These are phyloP conservation scores for Cucurbita moschata DNA, from an alignment of 306 rosid genomes.

Conservation along the genomic window DNA sequence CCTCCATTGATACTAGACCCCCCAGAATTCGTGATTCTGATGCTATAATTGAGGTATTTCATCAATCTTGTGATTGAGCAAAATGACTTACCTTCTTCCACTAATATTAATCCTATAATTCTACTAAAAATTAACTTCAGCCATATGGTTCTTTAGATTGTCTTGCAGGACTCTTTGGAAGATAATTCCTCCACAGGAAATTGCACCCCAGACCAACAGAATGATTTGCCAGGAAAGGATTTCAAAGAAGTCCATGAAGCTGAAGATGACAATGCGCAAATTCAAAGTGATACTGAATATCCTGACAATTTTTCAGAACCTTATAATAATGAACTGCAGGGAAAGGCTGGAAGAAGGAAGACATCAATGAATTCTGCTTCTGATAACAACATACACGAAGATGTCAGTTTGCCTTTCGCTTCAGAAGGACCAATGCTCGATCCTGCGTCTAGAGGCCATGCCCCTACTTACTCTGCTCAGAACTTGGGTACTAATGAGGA, in stretches of 20 bases:
- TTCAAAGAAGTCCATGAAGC: constrained; percentile 31
- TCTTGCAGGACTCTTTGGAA: constrained; percentile 72
- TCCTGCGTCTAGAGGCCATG: constrained; percentile 30
- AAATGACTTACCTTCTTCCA: not conserved
- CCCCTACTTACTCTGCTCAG: constrained; percentile 24
- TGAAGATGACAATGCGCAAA: constrained; percentile 31
- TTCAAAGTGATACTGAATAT: constrained; percentile 30
- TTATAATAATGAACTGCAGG: constrained; percentile 34
- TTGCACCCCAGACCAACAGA: constrained; percentile 35
- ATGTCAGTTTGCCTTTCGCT: constrained; percentile 23
- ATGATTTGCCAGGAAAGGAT: constrained; percentile 37
- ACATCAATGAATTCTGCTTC: constrained; percentile 26
- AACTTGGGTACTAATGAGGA: constrained; percentile 34
- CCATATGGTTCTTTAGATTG: constrained; percentile 52
- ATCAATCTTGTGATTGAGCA: constrained; percentile 7
- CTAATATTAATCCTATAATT: not conserved
- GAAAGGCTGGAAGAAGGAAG: constrained; percentile 38
- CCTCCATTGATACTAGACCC: constrained; percentile 90
- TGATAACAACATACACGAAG: constrained; percentile 24
- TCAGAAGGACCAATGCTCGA: constrained; percentile 28
- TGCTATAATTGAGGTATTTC: constrained; percentile 91
- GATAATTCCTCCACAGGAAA: constrained; percentile 64
- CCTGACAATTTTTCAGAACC: constrained; percentile 33
- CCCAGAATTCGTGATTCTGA: constrained; percentile 91
- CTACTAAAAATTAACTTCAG: constrained; percentile 11